Evolutionary conservation across 2,329 filamentous ascomycete species (phyloP), one percentile per base, ranked within the genome.

Genomic region (Fusarium temperatum): DNA sequence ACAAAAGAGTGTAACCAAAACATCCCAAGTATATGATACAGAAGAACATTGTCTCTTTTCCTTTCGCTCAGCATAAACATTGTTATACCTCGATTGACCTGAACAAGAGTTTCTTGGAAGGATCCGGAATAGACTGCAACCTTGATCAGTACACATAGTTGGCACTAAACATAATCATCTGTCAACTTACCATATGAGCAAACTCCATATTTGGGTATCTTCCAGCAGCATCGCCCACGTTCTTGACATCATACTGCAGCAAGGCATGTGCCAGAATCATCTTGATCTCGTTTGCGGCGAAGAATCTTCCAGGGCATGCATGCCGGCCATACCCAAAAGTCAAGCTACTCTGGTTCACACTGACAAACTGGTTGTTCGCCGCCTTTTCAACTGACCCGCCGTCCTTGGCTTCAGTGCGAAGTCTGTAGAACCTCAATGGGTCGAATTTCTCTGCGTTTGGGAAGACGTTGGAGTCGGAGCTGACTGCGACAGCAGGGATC

Each of bases 61-160:
- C 20, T 6, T 30, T 9, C 24, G 24, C 24, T 3, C 2, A 45
- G 4, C 12, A 18, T 12, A 24, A 24, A 24, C 17, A 12, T 1
- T 15, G 0, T 48, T 2, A 48, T 17, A 50, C 13, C 45, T 48
- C 45, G 4, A 51, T 12, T 0, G n/a, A 35, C 3, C 8, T 51
- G 2, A 35, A 53, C 6, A 20, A 2, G 2, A 53, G n/a, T 2
- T 51, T 53, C 30, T 35, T 53, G 4, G 48, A 35, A 11, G n/a
- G 48, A 15, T 53, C 48, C 6, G 48, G 30, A 20, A 53, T 53
- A 35, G 30, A 53, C 30, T 53, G 3, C 3, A 3, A 8, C 17
- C 1, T 35, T 1, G 0, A 4, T 51, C 3, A 35, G 30, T 35
- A 20, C 22, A 35, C 0, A 8, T 10, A 5, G 2, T 18, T 4